These are phyloP conservation scores for Stachybotrys chartarum DNA, from an alignment of 2,329 filamentous ascomycete species.

Conservation along the genomic window DNA sequence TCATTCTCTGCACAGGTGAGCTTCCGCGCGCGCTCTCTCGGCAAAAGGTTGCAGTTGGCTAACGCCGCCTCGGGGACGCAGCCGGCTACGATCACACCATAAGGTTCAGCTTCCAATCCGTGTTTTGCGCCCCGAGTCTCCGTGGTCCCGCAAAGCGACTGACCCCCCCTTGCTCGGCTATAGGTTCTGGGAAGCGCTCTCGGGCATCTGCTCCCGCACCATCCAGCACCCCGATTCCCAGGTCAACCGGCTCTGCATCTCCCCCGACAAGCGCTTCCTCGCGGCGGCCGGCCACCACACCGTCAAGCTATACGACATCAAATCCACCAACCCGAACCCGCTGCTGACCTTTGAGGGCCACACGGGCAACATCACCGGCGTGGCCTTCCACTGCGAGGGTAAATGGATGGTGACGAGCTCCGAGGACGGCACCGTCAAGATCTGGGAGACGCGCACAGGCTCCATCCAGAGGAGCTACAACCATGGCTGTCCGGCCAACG, in stretches of 20 bases:
- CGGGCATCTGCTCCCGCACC: constrained; percentile 93
- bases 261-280: constrained; percentile 93
- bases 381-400: constrained; percentile 96
- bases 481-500: constrained; percentile 84
- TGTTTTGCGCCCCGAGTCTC: neutral
- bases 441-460: constrained; percentile 87
- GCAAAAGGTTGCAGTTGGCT: too few species aligned
- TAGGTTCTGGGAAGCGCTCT: constrained; percentile 97
- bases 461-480: constrained; percentile 87
- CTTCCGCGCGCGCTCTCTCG: constrained; percentile 12
- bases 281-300: constrained; percentile 74
- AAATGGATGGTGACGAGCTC: constrained; percentile 99
- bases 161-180: too few species aligned
- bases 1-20: constrained; percentile 56
- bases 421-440: constrained; percentile 94
- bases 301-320: constrained; percentile 98
- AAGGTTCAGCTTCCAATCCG: constrained; percentile 31
- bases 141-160: neutral
- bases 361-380: constrained; percentile 89
- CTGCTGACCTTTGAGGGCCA: constrained; percentile 93
- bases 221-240: constrained; percentile 98
- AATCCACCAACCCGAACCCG: constrained; percentile 92
- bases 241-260: constrained; percentile 96
- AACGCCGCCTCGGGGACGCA: constrained; percentile 12
- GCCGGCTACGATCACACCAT: constrained; percentile 59